Evolutionary conservation across 2,329 filamentous ascomycete genomes (phyloP).

Genomic region (Calonectria pauciramosa): DNA sequence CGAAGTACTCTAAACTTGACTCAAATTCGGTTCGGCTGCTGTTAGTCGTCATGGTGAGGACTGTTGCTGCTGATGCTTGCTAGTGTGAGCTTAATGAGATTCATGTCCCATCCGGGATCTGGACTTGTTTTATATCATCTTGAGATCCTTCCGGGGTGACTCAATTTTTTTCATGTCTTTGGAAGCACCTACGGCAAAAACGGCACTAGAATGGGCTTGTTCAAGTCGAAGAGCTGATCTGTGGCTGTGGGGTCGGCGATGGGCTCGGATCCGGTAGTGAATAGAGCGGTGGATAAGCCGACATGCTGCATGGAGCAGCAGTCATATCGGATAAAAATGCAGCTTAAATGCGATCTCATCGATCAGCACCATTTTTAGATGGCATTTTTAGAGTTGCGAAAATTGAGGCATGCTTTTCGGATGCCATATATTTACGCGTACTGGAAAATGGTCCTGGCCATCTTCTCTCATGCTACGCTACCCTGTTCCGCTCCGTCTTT

Average conservation of each 20-base stretch:
- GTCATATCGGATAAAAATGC: not conserved
- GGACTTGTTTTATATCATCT: not conserved
- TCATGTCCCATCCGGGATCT: not conserved
- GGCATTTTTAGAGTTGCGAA: not conserved
- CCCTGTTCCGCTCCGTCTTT: not conserved
- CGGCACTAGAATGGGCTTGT: not conserved
- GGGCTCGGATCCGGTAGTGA: not conserved
- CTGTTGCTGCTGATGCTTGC: not conserved
- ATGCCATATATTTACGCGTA: not conserved
- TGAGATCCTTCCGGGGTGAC: not conserved
- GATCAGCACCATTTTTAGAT: not conserved
- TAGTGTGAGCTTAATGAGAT: not conserved
- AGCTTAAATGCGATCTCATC: not conserved
- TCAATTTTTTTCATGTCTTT: not conserved
- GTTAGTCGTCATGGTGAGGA: conserved; percentile 6
- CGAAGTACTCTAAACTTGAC: too few species aligned
- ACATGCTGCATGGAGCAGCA: not conserved
- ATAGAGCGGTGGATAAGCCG: not conserved
- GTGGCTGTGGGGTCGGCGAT: not conserved
- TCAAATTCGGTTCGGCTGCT: conserved; percentile 11
- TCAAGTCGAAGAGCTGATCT: not conserved
- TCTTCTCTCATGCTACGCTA: not conserved
- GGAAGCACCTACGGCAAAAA: not conserved
- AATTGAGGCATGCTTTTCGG: not conserved
- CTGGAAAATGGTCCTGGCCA: not conserved